phyloP scores from a whole-genome alignment of 306 rosid species.

The Morella rubra region DNA sequence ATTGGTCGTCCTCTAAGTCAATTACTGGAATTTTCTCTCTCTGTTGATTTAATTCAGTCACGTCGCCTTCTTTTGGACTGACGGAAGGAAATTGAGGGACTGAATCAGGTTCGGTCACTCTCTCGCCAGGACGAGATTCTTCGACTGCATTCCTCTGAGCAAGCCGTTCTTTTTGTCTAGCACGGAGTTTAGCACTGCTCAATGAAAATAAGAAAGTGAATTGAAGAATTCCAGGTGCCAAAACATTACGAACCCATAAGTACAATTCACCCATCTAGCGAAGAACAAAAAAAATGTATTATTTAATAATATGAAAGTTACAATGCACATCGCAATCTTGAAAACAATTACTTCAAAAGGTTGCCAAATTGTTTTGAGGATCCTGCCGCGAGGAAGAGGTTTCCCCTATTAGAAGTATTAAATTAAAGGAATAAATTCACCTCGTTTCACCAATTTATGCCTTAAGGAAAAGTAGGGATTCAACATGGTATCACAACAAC shows the following conservation, averaged over 20 bases:
- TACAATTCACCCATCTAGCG: neutral
- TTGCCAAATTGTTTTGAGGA: neutral
- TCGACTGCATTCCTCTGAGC: conserved; percentile 57
- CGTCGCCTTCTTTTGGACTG: conserved; percentile 51
- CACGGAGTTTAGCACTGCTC: conserved; percentile 89
- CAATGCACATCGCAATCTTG: neutral
- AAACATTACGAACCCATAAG: neutral
- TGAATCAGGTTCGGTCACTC: conserved; percentile 43
- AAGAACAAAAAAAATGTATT: neutral
- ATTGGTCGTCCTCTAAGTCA: conserved; percentile 59
- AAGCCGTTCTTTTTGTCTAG: conserved; percentile 84
- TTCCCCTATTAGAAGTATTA: too few relatives aligned
- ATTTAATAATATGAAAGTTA: neutral
- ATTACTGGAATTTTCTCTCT: conserved; percentile 52
- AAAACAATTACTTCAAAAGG: neutral
- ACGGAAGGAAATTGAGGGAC: conserved; percentile 36
- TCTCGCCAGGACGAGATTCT: conserved; percentile 50
- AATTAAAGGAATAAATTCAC: too few relatives aligned
- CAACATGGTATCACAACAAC: too few relatives aligned
- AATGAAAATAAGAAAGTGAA: conserved; percentile 32
- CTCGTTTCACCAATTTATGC: too few relatives aligned
- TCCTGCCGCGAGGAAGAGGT: neutral
- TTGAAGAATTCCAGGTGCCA: neutral
- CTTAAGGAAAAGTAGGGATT: too few relatives aligned
- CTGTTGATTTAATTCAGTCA: conserved; percentile 42